Percentiles rank a stretch among this genome's conserved stretches.
These are phyloP conservation scores for Dryadomyces sulphureus DNA, from an alignment of 2,329 filamentous ascomycete species.

Conservation along the genomic window DNA sequence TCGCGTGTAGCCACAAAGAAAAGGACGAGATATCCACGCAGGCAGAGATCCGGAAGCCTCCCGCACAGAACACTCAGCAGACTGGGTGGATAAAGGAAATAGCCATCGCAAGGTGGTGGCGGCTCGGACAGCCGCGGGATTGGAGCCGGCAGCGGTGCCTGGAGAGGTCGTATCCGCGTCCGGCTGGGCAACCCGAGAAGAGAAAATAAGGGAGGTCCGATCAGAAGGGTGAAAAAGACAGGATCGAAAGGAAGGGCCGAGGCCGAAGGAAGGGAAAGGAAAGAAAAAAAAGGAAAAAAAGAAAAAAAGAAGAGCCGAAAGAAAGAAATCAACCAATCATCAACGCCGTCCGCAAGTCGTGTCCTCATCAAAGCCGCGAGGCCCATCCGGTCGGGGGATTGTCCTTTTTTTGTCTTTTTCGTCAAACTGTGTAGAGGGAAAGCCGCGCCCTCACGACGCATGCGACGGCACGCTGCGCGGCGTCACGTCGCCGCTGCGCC, in stretches of 20 bases:
- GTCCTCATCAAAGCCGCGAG: neutral
- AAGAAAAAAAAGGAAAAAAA: neutral
- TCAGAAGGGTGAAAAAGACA: neutral
- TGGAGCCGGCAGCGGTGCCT: too few relatives aligned
- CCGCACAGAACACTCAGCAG: too few relatives aligned
- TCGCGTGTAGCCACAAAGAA: neutral
- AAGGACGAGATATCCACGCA: neutral
- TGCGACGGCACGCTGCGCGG: slow-evolving; percentile 38
- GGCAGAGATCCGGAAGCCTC: neutral
- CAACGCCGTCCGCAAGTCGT: neutral
- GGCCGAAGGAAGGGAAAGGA: neutral
- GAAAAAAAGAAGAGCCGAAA: slow-evolving; percentile 1
- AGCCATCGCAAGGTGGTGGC: too few relatives aligned
- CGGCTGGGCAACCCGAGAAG: neutral
- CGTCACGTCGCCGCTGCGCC: slow-evolving; percentile 40
- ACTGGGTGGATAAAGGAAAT: too few relatives aligned
- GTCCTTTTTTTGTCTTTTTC: neutral
- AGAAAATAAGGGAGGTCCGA: neutral
- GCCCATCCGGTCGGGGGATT: neutral
- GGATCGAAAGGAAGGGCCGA: too few relatives aligned
- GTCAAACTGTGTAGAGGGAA: neutral
- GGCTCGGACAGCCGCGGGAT: too few relatives aligned
- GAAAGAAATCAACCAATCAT: neutral
- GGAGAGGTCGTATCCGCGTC: too few relatives aligned
- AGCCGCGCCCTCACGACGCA: slow-evolving; percentile 17